Conservation (phyloP, 2,329 filamentous ascomycete genomes). For the Colletotrichum destructivum region DNA sequence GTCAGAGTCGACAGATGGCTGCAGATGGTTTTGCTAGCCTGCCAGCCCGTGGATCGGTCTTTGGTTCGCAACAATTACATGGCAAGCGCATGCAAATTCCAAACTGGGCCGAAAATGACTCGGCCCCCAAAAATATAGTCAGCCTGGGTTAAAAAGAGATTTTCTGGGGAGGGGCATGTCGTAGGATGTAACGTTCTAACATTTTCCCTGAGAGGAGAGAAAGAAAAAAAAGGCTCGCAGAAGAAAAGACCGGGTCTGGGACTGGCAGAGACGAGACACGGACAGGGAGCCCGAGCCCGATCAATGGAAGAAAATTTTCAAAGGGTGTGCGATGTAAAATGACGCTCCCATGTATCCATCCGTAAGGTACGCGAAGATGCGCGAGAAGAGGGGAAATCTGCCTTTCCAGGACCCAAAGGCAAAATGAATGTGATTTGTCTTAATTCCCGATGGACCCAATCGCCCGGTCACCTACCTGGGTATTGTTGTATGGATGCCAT, state of each 20-base stretch:
- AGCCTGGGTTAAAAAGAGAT: not conserved
- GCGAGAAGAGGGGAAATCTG: not conserved
- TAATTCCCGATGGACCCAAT: constrained; percentile 26
- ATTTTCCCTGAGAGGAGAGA: not conserved
- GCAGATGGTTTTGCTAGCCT: not conserved
- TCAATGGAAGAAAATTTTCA: constrained; percentile 18
- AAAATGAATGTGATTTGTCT: not conserved
- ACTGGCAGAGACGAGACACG: not conserved
- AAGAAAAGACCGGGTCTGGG: not conserved
- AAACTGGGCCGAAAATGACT: constrained; percentile 27
- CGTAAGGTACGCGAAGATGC: constrained; percentile 1
- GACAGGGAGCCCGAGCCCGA: constrained; percentile 19
- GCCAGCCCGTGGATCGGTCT: not conserved
- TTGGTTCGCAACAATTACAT: not conserved
- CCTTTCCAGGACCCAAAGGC: not conserved
- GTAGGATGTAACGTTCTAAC: constrained; percentile 21
- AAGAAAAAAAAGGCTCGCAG: not conserved
- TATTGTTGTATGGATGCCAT: not conserved
- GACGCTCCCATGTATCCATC: not conserved
- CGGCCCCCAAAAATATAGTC: constrained; percentile 16
- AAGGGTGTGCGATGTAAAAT: constrained; percentile 11
- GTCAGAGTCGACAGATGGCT: constrained; percentile 2
- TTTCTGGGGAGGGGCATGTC: constrained; percentile 9
- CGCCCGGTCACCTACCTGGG: constrained; percentile 8
- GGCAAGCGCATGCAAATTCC: constrained; percentile 10